phyloP scores from a whole-genome alignment of 805 yeast species.

The Candida koratica region DNA sequence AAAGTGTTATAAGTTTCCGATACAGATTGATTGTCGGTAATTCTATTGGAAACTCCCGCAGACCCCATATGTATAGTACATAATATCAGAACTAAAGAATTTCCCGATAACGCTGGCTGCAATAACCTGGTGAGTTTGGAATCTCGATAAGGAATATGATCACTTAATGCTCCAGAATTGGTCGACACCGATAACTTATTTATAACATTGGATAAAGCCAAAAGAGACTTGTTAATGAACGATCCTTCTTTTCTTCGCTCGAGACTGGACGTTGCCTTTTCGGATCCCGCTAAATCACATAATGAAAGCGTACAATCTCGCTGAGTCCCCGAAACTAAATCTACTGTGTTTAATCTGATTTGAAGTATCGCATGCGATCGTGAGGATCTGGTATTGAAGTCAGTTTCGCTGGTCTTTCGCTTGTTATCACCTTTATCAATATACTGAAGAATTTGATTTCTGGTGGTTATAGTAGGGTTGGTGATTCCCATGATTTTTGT shows the following conservation, averaged over 20 bases:
- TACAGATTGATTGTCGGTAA: constrained; percentile 39
- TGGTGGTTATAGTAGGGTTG: constrained; percentile 53
- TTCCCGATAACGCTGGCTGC: constrained; percentile 90
- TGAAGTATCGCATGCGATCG: constrained; percentile 89
- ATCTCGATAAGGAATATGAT: constrained; percentile 89
- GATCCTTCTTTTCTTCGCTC: constrained; percentile 94
- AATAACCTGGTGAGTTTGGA: constrained; percentile 84
- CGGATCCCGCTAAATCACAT: constrained; percentile 98
- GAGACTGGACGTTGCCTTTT: constrained; percentile 65
- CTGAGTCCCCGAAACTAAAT: constrained; percentile 36
- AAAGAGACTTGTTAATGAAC: constrained; percentile 82
- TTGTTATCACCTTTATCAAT: constrained; percentile 68
- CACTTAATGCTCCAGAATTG: constrained; percentile 27
- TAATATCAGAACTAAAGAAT: constrained; percentile 74
- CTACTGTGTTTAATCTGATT: constrained; percentile 50
- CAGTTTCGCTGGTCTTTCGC: constrained; percentile 83
- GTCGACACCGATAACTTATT: constrained; percentile 58
- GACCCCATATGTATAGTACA: constrained; percentile 78
- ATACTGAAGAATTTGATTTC: constrained; percentile 56
- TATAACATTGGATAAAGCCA: constrained; percentile 91
- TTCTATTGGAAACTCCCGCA: constrained; percentile 11
- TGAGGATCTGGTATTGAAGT: constrained; percentile 81
- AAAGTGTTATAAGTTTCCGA: constrained; percentile 84
- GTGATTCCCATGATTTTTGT: constrained; percentile 71
- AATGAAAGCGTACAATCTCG: constrained; percentile 64